Percentiles rank a stretch among this genome's conserved stretches.
phyloP scores from a whole-genome alignment of 257 asterid genomes.

The Solanum bulbocastanum region DNA sequence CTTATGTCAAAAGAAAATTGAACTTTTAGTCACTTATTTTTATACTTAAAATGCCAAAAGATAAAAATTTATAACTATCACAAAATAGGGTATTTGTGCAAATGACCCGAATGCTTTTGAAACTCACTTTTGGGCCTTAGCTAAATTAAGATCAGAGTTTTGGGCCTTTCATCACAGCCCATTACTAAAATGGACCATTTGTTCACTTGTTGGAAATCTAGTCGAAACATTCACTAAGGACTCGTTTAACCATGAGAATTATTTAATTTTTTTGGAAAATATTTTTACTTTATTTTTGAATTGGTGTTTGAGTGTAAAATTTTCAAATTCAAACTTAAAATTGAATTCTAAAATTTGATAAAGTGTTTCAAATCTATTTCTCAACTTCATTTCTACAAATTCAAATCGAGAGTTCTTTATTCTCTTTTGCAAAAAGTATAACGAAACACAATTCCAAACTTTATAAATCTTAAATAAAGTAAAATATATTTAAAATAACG shows the following conservation, averaged over 20 bases:
- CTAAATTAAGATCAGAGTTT: not conserved
- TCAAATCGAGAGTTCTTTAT: not conserved
- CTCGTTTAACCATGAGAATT: not conserved
- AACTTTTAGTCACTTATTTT: too few species aligned
- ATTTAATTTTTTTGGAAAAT: not conserved
- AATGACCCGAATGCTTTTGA: not conserved
- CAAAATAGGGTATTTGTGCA: too few species aligned
- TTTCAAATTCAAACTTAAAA: not conserved
- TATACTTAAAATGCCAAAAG: too few species aligned
- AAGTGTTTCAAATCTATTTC: not conserved
- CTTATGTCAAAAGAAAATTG: too few species aligned
- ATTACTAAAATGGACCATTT: not conserved
- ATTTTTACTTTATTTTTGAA: not conserved
- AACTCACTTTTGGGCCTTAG: not conserved
- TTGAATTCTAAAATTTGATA: not conserved
- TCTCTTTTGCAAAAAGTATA: not conserved
- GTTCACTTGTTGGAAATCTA: not conserved
- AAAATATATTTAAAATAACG: too few species aligned
- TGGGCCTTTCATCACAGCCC: not conserved
- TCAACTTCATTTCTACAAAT: not conserved
- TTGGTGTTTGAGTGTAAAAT: not conserved
- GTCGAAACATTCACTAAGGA: not conserved
- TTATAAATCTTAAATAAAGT: not conserved
- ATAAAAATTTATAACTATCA: too few species aligned
- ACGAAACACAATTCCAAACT: not conserved